A percentile compares a stretch with the other conserved stretches of the same genome.
Conservation (phyloP, 352 stramenopile species). For the Phytopythium litorale region DNA sequence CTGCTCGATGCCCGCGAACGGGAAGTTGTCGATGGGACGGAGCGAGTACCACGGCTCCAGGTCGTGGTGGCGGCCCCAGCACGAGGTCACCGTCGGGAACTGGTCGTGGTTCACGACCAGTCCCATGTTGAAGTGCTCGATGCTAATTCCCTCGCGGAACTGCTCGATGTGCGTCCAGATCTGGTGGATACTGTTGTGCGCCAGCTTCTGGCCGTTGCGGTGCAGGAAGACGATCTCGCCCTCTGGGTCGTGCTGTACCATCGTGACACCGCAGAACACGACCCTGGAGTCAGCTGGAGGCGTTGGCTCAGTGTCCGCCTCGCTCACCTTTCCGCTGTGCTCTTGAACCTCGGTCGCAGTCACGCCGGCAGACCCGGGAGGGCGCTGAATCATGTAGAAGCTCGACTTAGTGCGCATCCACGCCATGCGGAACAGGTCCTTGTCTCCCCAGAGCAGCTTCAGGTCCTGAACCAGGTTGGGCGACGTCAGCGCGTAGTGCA, state of each 20-base stretch:
- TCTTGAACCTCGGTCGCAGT: not conserved
- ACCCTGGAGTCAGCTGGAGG: not conserved
- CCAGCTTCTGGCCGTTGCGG: slow-evolving; percentile 45
- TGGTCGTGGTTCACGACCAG: not conserved
- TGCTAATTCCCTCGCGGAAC: not conserved
- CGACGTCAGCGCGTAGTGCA: slow-evolving; percentile 49
- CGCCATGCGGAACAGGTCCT: not conserved
- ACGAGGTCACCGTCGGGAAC: not conserved
- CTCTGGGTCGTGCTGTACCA: slow-evolving; percentile 23
- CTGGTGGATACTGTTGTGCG: not conserved
- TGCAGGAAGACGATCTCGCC: slow-evolving; percentile 80
- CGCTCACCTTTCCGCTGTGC: too few relatives aligned
- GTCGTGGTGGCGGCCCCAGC: not conserved
- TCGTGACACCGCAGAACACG: slow-evolving; percentile 45
- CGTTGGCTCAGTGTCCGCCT: too few relatives aligned
- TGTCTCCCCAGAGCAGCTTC: slow-evolving; percentile 23
- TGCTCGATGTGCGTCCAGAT: not conserved
- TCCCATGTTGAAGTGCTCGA: not conserved
- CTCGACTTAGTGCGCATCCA: not conserved
- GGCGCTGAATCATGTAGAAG: not conserved
- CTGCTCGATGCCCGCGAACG: not conserved
- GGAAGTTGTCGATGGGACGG: not conserved
- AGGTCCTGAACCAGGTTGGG: slow-evolving; percentile 40
- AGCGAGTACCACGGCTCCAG: not conserved
- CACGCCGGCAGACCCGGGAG: not conserved